A percentile compares a stretch with the other conserved stretches of the same genome.
phyloP scores from a whole-genome alignment of 2,329 filamentous ascomycete genomes.

The Sclerotinia nivalis region DNA sequence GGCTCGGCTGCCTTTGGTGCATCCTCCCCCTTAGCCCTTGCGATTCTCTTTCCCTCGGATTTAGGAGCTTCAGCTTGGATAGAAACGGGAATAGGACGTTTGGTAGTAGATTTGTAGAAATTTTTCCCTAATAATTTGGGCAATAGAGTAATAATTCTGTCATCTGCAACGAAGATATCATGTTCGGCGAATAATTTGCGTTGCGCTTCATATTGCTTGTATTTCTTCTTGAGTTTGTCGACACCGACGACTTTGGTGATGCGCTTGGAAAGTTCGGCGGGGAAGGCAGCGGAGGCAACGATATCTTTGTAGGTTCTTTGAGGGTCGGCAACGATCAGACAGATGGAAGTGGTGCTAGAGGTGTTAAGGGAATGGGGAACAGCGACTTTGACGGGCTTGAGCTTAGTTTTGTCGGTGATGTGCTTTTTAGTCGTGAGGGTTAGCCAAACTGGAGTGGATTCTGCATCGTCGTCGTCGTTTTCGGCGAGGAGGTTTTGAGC shows the following conservation, averaged over 20 bases:
- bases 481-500: conserved; percentile 56
- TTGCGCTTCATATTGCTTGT: conserved; percentile 83
- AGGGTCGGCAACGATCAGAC: conserved; percentile 78
- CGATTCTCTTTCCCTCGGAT: conserved; percentile 58
- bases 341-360: conserved; percentile 68
- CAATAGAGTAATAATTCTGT: conserved; percentile 74
- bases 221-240: conserved; percentile 84
- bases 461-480: conserved; percentile 47
- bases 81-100: conserved; percentile 82
- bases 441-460: conserved; percentile 58
- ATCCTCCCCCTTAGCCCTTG: conserved; percentile 52
- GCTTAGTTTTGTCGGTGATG: conserved; percentile 68
- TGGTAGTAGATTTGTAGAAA: conserved; percentile 81
- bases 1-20: conserved; percentile 49
- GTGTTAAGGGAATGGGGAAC: conserved; percentile 76
- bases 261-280: conserved; percentile 62
- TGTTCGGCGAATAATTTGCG: conserved; percentile 82
- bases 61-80: conserved; percentile 65
- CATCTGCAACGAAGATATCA: conserved; percentile 91
- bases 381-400: conserved; percentile 81
- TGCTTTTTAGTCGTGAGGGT: conserved; percentile 66
- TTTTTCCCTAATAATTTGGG: conserved; percentile 83
- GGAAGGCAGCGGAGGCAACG: conserved; percentile 72
- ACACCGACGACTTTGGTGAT: conserved; percentile 79
- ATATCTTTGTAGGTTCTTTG: conserved; percentile 91